These are phyloP conservation scores for Sclerotinia subarctica DNA, from an alignment of 2,329 filamentous ascomycete species.

Conservation along the genomic window DNA sequence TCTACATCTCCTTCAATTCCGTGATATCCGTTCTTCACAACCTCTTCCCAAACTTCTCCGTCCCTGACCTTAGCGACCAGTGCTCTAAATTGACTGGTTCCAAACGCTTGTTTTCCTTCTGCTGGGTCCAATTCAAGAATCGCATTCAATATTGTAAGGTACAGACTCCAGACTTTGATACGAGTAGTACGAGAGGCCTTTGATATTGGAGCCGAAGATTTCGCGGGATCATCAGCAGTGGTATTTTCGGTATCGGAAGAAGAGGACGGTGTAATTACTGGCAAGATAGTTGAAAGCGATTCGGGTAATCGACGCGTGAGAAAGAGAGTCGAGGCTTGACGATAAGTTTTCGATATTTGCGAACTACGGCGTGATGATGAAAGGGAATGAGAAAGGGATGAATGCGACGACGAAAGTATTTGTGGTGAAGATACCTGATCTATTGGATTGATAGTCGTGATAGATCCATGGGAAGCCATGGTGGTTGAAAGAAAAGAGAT, in stretches of 20 bases:
- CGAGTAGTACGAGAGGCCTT: conserved; percentile 76
- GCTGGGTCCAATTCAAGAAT: conserved; percentile 85
- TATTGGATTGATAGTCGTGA: conserved; percentile 32
- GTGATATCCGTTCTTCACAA: conserved; percentile 82
- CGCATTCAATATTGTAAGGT: conserved; percentile 88
- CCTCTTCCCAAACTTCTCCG: conserved; percentile 91
- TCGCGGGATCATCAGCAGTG: conserved; percentile 42
- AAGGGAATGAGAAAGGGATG: conserved; percentile 60
- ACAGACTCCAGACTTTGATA: conserved; percentile 96
- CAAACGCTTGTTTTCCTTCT: conserved; percentile 86
- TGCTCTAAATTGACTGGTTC: conserved; percentile 77
- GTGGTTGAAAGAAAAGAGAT: conserved; percentile 7
- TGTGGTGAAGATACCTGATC: conserved; percentile 52
- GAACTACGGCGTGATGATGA: conserved; percentile 59
- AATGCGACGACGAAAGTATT: conserved; percentile 63
- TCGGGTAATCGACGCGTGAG: conserved; percentile 91
- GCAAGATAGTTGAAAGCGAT: conserved; percentile 78
- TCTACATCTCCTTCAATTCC: conserved; percentile 88
- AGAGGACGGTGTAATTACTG: conserved; percentile 63
- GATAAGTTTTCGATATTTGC: conserved; percentile 86
- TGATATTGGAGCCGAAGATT: conserved; percentile 59
- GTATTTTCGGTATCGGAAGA: conserved; percentile 36
- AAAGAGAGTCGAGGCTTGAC: conserved; percentile 90
- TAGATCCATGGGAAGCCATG: conserved; percentile 34
- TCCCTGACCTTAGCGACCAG: conserved; percentile 82